A percentile compares a stretch with the other conserved stretches of the same genome.
phyloP scores from a whole-genome alignment of 495 filamentous ascomycete species.

The Bacidia rubella region DNA sequence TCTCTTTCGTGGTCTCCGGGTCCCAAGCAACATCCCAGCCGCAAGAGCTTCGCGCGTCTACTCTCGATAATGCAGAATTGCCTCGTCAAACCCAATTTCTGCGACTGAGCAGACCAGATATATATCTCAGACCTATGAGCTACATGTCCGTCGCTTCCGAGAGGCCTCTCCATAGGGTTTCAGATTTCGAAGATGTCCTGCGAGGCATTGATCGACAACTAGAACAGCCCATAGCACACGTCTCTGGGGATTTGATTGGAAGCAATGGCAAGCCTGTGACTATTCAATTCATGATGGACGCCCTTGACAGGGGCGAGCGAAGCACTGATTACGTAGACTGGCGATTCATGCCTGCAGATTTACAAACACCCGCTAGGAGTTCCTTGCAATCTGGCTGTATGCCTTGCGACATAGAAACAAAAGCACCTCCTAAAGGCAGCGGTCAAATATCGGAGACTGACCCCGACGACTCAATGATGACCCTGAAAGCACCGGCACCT shows the following conservation, averaged over 20 bases:
- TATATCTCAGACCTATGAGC: not conserved
- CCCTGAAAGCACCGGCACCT: not conserved
- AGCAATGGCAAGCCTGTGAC: not conserved
- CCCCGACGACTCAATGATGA: not conserved
- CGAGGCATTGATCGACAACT: conserved; percentile 1
- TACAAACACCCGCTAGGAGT: not conserved
- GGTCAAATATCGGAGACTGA: not conserved
- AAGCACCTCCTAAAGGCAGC: not conserved
- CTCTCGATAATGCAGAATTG: not conserved
- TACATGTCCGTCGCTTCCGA: not conserved
- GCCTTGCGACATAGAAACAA: not conserved
- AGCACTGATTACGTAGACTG: not conserved
- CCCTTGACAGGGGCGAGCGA: not conserved
- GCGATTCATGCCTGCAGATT: not conserved
- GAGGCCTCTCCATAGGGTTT: not conserved
- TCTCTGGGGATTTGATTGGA: not conserved
- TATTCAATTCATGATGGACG: not conserved
- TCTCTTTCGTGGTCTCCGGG: not conserved
- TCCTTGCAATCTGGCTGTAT: not conserved
- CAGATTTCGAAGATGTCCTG: not conserved
- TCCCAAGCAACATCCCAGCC: not conserved
- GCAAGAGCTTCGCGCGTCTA: not conserved
- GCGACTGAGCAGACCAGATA: not conserved
- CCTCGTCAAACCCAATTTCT: not conserved
- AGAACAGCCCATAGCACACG: not conserved